Evolutionary conservation across 2,329 filamentous ascomycete species (phyloP).

Genomic region (Colletotrichum eleusines): DNA sequence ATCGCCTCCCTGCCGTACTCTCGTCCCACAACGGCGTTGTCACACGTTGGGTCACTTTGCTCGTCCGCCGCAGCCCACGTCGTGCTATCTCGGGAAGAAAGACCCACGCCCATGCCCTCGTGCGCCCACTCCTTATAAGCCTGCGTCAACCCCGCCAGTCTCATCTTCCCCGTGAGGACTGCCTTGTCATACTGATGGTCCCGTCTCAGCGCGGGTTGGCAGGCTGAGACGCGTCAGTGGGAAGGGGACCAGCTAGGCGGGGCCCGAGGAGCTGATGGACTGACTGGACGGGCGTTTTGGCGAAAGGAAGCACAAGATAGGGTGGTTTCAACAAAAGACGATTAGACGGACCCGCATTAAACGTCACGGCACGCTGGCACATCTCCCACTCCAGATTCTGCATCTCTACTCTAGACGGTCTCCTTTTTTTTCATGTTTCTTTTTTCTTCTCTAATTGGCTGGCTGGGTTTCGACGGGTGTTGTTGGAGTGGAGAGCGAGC

Average conservation of each 20-base stretch:
- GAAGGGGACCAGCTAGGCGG: neutral
- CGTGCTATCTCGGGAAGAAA: too few species aligned
- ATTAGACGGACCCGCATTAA: slow-evolving; percentile 38
- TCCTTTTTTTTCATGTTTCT: slow-evolving; percentile 7
- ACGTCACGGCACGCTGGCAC: slow-evolving; percentile 13
- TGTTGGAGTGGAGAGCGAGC: slow-evolving; percentile 13
- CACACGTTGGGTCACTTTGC: neutral
- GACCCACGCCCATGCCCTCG: neutral
- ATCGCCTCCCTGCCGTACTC: neutral
- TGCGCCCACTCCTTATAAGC: neutral
- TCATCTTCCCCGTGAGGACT: neutral
- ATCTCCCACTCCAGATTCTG: slow-evolving; percentile 4
- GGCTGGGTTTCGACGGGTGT: slow-evolving; percentile 6
- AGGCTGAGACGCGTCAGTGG: neutral
- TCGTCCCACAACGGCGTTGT: neutral
- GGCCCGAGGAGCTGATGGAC: neutral
- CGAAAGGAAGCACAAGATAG: slow-evolving; percentile 2
- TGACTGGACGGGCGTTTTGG: neutral
- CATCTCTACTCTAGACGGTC: slow-evolving; percentile 41
- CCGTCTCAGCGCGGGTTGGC: neutral
- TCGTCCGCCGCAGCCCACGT: neutral
- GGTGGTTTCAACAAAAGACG: slow-evolving; percentile 13
- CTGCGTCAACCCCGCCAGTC: neutral
- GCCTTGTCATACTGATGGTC: neutral
- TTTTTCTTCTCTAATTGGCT: slow-evolving; percentile 4